Evolutionary conservation across 139 green algal genomes (phyloP), one percentile per base, ranked within the genome.

Genomic region (Coelastrella sp.): DNA sequence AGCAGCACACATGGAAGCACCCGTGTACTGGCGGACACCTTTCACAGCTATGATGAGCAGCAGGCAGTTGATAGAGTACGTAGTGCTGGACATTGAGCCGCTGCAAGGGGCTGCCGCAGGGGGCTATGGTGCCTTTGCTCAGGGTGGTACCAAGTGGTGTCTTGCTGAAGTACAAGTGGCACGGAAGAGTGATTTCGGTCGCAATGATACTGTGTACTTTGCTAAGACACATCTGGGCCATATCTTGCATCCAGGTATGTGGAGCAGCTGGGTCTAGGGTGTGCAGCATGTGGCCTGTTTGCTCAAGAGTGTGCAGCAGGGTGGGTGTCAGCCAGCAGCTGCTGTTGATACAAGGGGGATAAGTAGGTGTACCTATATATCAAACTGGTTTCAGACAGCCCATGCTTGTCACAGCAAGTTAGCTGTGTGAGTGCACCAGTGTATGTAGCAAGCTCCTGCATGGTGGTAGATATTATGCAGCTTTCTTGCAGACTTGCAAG

Each of bases 1-100:
- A n/a, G 89, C 81, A 7, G 91, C 92, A 8, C 94, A 95, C 73
- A 89, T 98, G 60, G 96, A 98, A 76, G 95, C 96, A 19, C 83
- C 90, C 0, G 93, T 94, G 11, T 99, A 97, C 93, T 99, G 95
- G 93, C 95, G 97, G 7, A 82, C 88, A 5, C 92, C 95, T 4
- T 98, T 98, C 91, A 87, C 66, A 5, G 83, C 96, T 0, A 81
- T 99, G 54, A 86, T 97, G 73, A 93, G 78, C 65, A 92, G 85
- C 65, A 93, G 94, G 68, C 94, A 97, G 91, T 92, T 99, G 19
- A 91, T 94, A 13, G 96, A 98, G 92, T 99, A 97, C 88, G 92
- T 99, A 7, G 94, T 99, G 10, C 92, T 99, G 79, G 98, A 99
- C 91, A 91, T 98, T 0, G 98, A 99, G 94, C 56, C 74, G 10